phyloP scores from a whole-genome alignment of 2,329 filamentous ascomycete species.

The Cryphonectria nitschkei region DNA sequence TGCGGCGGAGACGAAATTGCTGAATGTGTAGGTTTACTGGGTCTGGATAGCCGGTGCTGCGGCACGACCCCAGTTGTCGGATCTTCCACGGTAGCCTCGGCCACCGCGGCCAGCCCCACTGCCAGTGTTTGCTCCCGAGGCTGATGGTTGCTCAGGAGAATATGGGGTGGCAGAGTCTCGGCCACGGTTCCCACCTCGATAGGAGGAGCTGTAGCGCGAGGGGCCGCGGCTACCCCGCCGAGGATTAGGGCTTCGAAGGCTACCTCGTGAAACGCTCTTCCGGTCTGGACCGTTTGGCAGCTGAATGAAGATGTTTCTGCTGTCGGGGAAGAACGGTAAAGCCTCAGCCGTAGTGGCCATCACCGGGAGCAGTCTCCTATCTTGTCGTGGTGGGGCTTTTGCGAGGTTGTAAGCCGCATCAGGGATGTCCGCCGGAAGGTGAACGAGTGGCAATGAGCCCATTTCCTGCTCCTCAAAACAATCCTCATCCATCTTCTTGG shows the following conservation, averaged over 20 bases:
- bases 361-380: conserved; percentile 52
- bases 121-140: conserved; percentile 26
- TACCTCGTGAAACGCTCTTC: conserved; percentile 45
- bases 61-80: conserved; percentile 47
- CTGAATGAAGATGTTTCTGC: conserved; percentile 44
- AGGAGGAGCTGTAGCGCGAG: conserved; percentile 28
- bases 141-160: conserved; percentile 34
- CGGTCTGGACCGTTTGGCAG: conserved; percentile 48
- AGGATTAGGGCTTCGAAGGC: conserved; percentile 38
- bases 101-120: conserved; percentile 36
- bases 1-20: not conserved
- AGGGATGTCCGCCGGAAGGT: conserved; percentile 66
- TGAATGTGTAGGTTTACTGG: conserved; percentile 22
- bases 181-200: conserved; percentile 28
- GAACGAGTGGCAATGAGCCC: conserved; percentile 73
- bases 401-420: conserved; percentile 67
- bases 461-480: conserved; percentile 83
- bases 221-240: conserved; percentile 35
- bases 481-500: conserved; percentile 74
- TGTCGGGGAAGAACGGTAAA: conserved; percentile 44
- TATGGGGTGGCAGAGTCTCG: conserved; percentile 36
- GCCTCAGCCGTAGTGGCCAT: conserved; percentile 51
- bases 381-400: conserved; percentile 57
- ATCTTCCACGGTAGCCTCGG: conserved; percentile 47
- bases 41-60: conserved; percentile 33